A percentile compares a stretch with the other conserved stretches of the same genome.
Evolutionary conservation across 2,329 filamentous ascomycete species (phyloP).

Genomic region (Alternaria postmessia): DNA sequence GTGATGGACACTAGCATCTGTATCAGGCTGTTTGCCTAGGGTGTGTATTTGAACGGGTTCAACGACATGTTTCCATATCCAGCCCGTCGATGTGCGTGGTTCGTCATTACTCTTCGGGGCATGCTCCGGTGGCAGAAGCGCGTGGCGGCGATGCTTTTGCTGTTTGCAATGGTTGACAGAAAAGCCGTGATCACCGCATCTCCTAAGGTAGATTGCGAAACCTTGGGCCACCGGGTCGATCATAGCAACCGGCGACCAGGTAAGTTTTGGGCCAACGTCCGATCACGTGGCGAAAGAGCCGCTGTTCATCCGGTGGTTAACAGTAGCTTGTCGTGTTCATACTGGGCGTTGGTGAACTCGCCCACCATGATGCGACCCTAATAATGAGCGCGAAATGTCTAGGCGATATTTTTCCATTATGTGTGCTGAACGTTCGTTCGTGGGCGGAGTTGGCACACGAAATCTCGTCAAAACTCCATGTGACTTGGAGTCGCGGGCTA

Average conservation of each 20-base stretch:
- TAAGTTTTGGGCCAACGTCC: neutral
- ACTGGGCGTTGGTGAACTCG: neutral
- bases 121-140: neutral
- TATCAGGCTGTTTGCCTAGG: slow-evolving; percentile 1
- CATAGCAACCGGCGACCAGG: neutral
- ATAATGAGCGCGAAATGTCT: no score
- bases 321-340: neutral
- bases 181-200: neutral
- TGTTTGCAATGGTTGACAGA: neutral
- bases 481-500: neutral
- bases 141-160: neutral
- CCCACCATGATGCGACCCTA: neutral
- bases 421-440: neutral
- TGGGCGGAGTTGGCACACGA: neutral
- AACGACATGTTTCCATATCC: neutral
- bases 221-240: slow-evolving; percentile 9
- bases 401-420: neutral
- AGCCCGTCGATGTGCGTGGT: neutral
- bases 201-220: neutral
- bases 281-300: neutral
- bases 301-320: slow-evolving; percentile 13
- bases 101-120: neutral
- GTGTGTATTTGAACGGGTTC: neutral
- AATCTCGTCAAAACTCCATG: no score
- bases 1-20: neutral